Conservation (phyloP, 495 filamentous ascomycete genomes). For the Penicillium angulare region DNA sequence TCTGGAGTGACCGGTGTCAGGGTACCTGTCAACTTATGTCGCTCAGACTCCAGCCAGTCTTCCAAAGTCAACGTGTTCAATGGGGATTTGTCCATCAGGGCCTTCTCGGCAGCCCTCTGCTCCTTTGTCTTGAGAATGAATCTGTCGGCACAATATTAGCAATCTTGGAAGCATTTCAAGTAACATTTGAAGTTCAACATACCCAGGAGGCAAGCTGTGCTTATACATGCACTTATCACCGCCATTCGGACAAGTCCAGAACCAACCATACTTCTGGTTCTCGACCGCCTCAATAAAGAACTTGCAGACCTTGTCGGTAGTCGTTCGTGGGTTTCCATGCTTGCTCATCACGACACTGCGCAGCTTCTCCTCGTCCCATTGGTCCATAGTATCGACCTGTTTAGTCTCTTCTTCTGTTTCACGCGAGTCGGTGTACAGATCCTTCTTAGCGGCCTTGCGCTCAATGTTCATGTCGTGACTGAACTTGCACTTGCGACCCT, state of each 20-base stretch:
- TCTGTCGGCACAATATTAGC: conserved; percentile 37
- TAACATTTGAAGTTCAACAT: conserved; percentile 32
- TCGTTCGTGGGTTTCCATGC: conserved; percentile 93
- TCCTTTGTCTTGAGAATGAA: conserved; percentile 98
- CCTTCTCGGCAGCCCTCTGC: conserved; percentile 93
- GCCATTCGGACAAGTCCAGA: conserved; percentile 96
- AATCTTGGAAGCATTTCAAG: not conserved
- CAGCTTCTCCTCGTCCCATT: conserved; percentile 98
- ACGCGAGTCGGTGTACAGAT: conserved; percentile 84
- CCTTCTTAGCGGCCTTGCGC: conserved; percentile 87
- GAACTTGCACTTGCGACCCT: conserved; percentile 97
- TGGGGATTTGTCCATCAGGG: conserved; percentile 94
- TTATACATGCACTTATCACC: conserved; percentile 98
- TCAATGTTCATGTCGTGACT: conserved; percentile 87
- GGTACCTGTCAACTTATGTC: conserved; percentile 86
- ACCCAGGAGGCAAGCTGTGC: conserved; percentile 92
- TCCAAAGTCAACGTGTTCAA: conserved; percentile 92
- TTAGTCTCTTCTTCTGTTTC: conserved; percentile 71
- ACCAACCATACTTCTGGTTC: conserved; percentile 98
- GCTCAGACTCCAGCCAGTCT: conserved; percentile 93
- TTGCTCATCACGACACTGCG: conserved; percentile 87
- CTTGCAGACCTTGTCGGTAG: conserved; percentile 99
- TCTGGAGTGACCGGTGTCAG: conserved; percentile 92
- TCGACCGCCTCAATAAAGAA: conserved; percentile 98
- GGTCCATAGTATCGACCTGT: conserved; percentile 88